These are phyloP conservation scores for Juncus inflexus DNA, from an alignment of 176 grass and related monocot genomes.

Conservation along the genomic window DNA sequence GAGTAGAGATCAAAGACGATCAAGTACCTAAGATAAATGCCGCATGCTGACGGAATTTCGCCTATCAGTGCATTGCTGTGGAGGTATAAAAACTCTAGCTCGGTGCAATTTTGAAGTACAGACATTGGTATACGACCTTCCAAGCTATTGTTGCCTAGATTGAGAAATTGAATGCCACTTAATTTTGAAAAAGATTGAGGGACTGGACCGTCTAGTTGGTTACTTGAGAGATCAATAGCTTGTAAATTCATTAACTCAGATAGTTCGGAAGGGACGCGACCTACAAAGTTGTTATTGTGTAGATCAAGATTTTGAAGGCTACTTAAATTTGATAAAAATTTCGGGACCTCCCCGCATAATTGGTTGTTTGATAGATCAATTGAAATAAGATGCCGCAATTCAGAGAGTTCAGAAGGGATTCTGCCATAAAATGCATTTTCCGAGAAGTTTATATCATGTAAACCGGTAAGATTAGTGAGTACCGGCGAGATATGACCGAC, in stretches of 20 bases:
- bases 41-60: conserved; percentile 32
- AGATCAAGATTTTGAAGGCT: conserved; percentile 41
- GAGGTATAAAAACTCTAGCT: conserved; percentile 24
- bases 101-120: conserved; percentile 50
- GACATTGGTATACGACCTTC: conserved; percentile 41
- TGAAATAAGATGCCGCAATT: neutral
- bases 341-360: conserved; percentile 32
- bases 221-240: conserved; percentile 20
- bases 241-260: conserved; percentile 24
- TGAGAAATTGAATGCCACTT: conserved; percentile 17
- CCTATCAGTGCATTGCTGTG: conserved; percentile 41
- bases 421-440: conserved; percentile 41
- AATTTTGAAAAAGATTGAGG: conserved; percentile 43
- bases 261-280: conserved; percentile 56
- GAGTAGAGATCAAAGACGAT: conserved; percentile 42
- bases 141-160: conserved; percentile 33
- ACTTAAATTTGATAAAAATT: conserved; percentile 36
- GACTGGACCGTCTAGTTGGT: conserved; percentile 39
- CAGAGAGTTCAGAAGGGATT: conserved; percentile 60
- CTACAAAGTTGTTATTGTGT: conserved; percentile 39
- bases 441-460: conserved; percentile 43
- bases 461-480: conserved; percentile 45
- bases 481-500: conserved; percentile 20
- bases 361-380: conserved; percentile 38
- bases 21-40: neutral